Evolutionary conservation across 106 monocot genomes (phyloP), one percentile per base, ranked within the genome.

Genomic region (Dendrobium chrysotoxum): DNA sequence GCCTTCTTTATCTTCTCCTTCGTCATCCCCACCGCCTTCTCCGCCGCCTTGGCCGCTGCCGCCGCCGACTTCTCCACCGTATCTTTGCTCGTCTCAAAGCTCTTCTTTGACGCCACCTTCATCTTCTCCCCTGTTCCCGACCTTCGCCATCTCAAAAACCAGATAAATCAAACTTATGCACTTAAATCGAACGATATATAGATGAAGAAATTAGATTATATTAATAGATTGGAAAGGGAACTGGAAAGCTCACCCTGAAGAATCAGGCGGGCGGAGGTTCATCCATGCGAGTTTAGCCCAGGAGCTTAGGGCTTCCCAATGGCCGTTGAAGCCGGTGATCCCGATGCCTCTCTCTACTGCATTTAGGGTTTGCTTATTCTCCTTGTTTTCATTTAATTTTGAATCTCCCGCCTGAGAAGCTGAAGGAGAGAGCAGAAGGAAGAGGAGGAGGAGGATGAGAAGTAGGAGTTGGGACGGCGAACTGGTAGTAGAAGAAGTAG

Each of bases 281-380:
- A 92, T 75, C 87, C 81, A 85, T 18, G 85, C 79, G 9, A 92
- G 53, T 46, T 86, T 89, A 20, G 46, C 65, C 91, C 91, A 89
- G 10, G 82, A n/a, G 0, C 30, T 21, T 42, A 89, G 4, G 11
- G 80, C 50, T n/a, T 85, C 83, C 89, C 89, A 87, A 17, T 73
- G 87, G 85, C 77, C 82, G 64, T 41, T 79, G 74, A 85, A n/a
- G 39, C 80, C 87, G n/a, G 87, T 79, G 75, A 81, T 58, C 8
- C 91, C 91, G 71, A 92, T 89, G 25, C 85, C 91, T 45, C 89
- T 78, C 73, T 92, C 91, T 16, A 82, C 77, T 2, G 75, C 40
- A 45, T 41, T 79, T 4, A 86, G 81, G 21, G 7, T 45, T 17
- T 76, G 82, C 75, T 71, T 50, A 5, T 77, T 28, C 47, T 47